Evolutionary conservation across 202 grass and related monocot species (phyloP).

Genomic region (Zoysia matrella): DNA sequence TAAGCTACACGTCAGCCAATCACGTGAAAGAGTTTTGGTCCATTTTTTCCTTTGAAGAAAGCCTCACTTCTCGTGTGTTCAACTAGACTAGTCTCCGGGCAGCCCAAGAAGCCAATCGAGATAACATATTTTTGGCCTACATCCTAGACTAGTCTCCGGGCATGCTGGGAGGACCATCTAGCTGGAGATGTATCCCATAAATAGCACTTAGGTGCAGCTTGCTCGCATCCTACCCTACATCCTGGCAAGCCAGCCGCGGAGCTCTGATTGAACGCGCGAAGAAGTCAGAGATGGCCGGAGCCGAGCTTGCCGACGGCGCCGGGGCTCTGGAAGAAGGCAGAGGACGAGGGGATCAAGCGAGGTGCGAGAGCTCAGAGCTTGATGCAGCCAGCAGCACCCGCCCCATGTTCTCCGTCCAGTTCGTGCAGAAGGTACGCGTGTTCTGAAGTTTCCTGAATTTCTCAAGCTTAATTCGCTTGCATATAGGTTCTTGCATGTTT

Average conservation of each 20-base stretch:
- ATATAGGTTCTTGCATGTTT: not conserved
- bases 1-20: slow-evolving; percentile 9
- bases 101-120: slow-evolving; percentile 21
- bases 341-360: slow-evolving; percentile 20
- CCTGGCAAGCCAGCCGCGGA: too few species aligned
- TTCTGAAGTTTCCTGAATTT: not conserved
- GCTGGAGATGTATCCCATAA: slow-evolving; percentile 46
- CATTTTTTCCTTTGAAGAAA: not conserved
- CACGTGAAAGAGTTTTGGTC: not conserved
- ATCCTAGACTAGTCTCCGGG: too few species aligned
- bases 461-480: not conserved
- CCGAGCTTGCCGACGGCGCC: slow-evolving; percentile 16
- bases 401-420: slow-evolving; percentile 11
- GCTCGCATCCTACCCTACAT: not conserved
- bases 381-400: not conserved
- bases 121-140: slow-evolving; percentile 3
- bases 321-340: slow-evolving; percentile 50
- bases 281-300: slow-evolving; percentile 29
- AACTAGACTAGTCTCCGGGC: slow-evolving; percentile 28
- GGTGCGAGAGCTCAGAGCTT: slow-evolving; percentile 32
- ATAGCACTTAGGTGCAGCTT: slow-evolving; percentile 3
- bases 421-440: slow-evolving; percentile 47
- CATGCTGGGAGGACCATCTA: not conserved
- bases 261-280: not conserved
- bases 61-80: not conserved